Evolutionary conservation across 805 yeast genomes (phyloP), one percentile per base, ranked within the genome.

Genomic region (Candida ulmi): DNA sequence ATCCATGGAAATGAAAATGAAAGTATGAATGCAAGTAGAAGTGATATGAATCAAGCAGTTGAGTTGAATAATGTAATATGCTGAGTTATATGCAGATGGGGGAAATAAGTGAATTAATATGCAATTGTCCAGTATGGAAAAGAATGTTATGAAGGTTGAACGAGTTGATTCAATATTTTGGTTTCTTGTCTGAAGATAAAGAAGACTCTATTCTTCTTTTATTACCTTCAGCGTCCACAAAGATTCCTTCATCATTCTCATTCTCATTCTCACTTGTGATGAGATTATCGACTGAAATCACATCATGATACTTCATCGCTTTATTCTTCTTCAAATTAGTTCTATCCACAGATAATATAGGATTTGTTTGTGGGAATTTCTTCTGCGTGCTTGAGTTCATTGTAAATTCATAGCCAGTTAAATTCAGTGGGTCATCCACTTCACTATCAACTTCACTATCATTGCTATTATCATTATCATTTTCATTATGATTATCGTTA

Each of bases 301-400:
- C 18, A 8, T 16, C 18, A 8, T 29, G 17, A 29, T 15, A 11
- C n/a, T 8, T n/a, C 23, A 12, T 16, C 11, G n/a, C 7, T 17
- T 11, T 17, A 8, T 17, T 21, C 24, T 21, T 21, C 24, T 21
- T 21, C 24, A 9, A 7, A 9, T 15, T 5, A 4, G 33, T n/a
- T 30, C 33, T 30, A 17, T 30, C 33, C 5, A 30, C 33, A 8
- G 24, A 40, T 18, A 50, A 15, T 2, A 53, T 41, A 2, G 55
- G 57, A 34, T 40, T 44, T 0, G 54, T 37, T 11, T 52, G 50
- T 15, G 52, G 55, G 35, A 54, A 53, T 28, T 42, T 50, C 39
- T 39, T 44, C 6, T 36, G 41, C 11, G 24, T 30, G 12, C 41
- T 40, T 1, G 44, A 30, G 9, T 39, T 32, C 33, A 54, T 35